Evolutionary conservation across 2,329 filamentous ascomycete species (phyloP).

Genomic region (Neofusicoccum umdonicola): DNA sequence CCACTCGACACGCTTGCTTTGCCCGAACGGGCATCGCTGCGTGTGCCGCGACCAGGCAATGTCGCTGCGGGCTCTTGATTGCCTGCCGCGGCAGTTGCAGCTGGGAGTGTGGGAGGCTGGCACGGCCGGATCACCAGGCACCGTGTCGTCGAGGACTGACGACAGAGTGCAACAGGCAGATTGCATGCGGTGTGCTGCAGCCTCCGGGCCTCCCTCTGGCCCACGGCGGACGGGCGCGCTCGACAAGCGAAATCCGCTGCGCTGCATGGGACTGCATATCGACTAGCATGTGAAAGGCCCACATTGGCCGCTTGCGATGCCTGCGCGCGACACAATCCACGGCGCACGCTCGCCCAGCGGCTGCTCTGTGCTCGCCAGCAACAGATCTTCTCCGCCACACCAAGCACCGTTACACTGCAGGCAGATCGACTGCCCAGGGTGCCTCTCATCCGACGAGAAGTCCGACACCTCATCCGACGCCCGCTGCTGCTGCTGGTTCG

Average conservation of each 20-base stretch:
- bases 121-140: constrained; percentile 7
- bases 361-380: not conserved
- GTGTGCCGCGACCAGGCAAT: not conserved
- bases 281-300: constrained; percentile 14
- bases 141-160: not conserved
- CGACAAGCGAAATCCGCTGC: constrained; percentile 8
- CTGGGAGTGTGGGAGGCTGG: not conserved
- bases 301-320: constrained; percentile 1
- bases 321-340: not conserved
- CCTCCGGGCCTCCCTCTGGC: not conserved
- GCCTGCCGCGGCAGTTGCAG: constrained; percentile 1
- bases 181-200: constrained; percentile 4
- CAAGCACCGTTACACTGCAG: constrained; percentile 6
- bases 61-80: not conserved
- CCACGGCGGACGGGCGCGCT: not conserved
- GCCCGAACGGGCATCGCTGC: constrained; percentile 5
- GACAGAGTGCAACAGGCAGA: constrained; percentile 8
- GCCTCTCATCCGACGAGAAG: not conserved
- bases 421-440: not conserved
- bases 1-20: not conserved
- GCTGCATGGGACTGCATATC: not conserved
- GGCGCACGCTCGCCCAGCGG: not conserved
- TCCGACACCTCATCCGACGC: not conserved
- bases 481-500: not conserved
- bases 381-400: constrained; percentile 9